Evolutionary conservation across 192 early-diverging fungal genomes (phyloP).

Genomic region (Backusella circina): DNA sequence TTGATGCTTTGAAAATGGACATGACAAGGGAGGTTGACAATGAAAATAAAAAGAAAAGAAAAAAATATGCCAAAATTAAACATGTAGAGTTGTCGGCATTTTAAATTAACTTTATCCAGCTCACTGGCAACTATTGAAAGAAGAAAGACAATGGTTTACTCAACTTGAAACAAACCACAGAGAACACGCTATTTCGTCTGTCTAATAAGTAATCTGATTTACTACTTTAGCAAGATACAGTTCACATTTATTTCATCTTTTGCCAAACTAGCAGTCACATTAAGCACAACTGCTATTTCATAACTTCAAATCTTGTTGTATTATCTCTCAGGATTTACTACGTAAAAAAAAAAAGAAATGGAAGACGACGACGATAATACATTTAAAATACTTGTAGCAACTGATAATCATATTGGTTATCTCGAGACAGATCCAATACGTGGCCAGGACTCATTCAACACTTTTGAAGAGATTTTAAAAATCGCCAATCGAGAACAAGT

Average conservation of each 20-base stretch:
- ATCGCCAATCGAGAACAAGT: constrained; percentile 66
- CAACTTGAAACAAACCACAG: too few species aligned
- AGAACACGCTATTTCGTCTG: too few species aligned
- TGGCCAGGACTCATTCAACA: constrained; percentile 75
- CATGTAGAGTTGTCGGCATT: background rate
- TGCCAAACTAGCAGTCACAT: background rate
- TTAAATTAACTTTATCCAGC: background rate
- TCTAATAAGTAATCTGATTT: too few species aligned
- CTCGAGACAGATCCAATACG: constrained; percentile 87
- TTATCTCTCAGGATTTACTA: background rate
- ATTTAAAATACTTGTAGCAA: constrained; percentile 73
- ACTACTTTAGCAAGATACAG: too few species aligned
- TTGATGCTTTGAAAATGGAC: background rate
- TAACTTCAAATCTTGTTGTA: background rate
- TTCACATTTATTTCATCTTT: too few species aligned
- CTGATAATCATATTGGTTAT: constrained; percentile 95
- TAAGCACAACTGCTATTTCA: background rate
- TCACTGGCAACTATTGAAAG: too few species aligned
- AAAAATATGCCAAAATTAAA: background rate
- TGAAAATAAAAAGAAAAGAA: background rate
- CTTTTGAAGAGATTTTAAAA: constrained; percentile 89
- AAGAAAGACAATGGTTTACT: too few species aligned
- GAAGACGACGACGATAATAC: constrained; percentile 24
- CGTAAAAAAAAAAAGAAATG: background rate
- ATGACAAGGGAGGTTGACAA: background rate